Base-by-base conservation (phyloP, 495 filamentous ascomycete species). In the Aspergillus kassunensis region DNA sequence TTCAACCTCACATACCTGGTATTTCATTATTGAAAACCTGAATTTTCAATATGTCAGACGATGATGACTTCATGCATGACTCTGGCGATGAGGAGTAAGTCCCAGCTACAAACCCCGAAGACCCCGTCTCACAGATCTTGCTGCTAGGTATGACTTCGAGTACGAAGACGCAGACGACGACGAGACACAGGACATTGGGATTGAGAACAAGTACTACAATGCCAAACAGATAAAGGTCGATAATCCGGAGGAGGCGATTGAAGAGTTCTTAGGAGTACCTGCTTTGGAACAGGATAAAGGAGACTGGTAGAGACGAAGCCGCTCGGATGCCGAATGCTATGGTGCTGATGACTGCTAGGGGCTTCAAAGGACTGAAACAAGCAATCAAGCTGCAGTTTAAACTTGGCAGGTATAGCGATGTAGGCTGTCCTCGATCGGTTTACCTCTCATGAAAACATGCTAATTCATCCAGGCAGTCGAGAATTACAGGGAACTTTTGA, bases 131-230 rank as follows among this genome's bases (percentile, higher is more conserved):
- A 58, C 54, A 57, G 51, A 43, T 37, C 41, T 24, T 20, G 23
- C 18, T n/a, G 16, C 16, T 56, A 90, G 88, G 42, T 97, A 96
- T 67, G 93, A 97, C 70, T 97, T 97, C 64, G 93, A 98, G 55
- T 97, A 97, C 69, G 88, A 92, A 63, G 89, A 91, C 58, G 85
- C 88, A 53, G 91, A 95, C 54, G 93, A 91, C 15, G 89, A 96
- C 37, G 86, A 96, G 39, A 81, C 77, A 31, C 89, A 86, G 18
- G 88, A 96, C 67, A 86, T 97, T 58, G 91, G 92, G 51, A 91
- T 97, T 63, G 95, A 97, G 68, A 98, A 98, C 75, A 96, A 96
- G 73, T 98, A 98, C 74, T 98, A 97, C 79, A 97, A 96, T 73
- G 93, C 93, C 21, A 98, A 98, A 74, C 91, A 96, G 70, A 86